Evolutionary conservation across 2,329 filamentous ascomycete species (phyloP).

Genomic region (Penicillium capsulatum): DNA sequence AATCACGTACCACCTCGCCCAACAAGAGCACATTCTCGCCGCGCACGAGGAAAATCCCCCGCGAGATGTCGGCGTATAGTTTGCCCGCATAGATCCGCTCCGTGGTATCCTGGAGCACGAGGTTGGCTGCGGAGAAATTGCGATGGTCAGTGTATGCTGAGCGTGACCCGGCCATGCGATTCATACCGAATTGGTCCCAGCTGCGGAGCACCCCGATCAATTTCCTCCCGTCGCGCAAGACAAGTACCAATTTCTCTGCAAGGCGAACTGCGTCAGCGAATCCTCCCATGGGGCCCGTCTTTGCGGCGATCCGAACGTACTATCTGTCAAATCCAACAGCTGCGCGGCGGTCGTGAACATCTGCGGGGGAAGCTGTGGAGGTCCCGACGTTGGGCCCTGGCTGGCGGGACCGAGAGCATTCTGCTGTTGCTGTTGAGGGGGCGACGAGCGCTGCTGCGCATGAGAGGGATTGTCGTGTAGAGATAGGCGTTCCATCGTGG

Average conservation of each 20-base stretch:
- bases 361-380: constrained; percentile 62
- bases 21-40: constrained; percentile 96
- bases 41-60: constrained; percentile 85
- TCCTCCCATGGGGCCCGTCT: too few species aligned
- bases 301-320: constrained; percentile 62
- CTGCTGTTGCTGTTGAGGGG: constrained; percentile 27
- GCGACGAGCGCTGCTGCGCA: constrained; percentile 23
- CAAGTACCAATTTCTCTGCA: constrained; percentile 88
- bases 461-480: constrained; percentile 32
- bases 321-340: constrained; percentile 92
- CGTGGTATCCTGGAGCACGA: constrained; percentile 87
- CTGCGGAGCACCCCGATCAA: constrained; percentile 86
- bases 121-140: constrained; percentile 62
- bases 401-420: constrained; percentile 24
- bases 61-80: constrained; percentile 76
- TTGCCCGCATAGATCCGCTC: constrained; percentile 76
- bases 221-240: constrained; percentile 89
- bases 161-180: constrained; percentile 4
- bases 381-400: constrained; percentile 29
- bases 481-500: constrained; percentile 38
- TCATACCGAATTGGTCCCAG: constrained; percentile 95
- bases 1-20: constrained; percentile 69
- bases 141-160: constrained; percentile 1
- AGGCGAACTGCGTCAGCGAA: constrained; percentile 3
- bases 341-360: constrained; percentile 99